A percentile compares a stretch with the other conserved stretches of the same genome.
Conservation (phyloP, 495 filamentous ascomycete species). For the Acidiella bohemica region DNA sequence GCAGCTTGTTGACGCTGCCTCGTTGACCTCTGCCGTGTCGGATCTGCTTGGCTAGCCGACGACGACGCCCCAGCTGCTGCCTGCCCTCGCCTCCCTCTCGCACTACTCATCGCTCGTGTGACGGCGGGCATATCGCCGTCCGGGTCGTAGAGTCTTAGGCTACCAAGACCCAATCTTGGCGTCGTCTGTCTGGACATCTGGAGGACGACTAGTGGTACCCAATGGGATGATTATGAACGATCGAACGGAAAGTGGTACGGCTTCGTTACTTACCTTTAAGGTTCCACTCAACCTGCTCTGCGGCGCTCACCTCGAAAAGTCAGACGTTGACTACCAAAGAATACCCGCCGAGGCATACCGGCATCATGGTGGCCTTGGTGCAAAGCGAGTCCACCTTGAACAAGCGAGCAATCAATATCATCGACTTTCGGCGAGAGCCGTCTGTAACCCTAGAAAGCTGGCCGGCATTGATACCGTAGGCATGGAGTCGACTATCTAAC, state of each 20-base stretch:
- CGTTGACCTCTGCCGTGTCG: no score
- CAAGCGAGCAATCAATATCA: no score
- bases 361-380: no score
- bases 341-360: no score
- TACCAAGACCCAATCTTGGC: slow-evolving; percentile 1
- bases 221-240: neutral
- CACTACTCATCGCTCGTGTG: neutral
- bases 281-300: neutral
- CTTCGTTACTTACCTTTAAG: neutral
- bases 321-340: neutral
- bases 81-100: neutral
- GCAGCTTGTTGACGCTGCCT: neutral
- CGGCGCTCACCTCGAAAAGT: no score
- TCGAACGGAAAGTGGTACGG: neutral
- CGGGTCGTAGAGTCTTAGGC: neutral
- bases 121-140: slow-evolving; percentile 3
- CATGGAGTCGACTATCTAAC: no score
- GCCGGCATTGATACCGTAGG: no score
- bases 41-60: neutral
- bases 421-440: no score
- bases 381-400: no score
- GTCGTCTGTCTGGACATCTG: slow-evolving; percentile 6
- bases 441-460: no score
- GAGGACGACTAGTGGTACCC: neutral
- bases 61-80: neutral